Percentiles rank a stretch among this genome's conserved stretches.
Conservation (phyloP, 352 stramenopile genomes). For the Globisporangium iwayamae region DNA sequence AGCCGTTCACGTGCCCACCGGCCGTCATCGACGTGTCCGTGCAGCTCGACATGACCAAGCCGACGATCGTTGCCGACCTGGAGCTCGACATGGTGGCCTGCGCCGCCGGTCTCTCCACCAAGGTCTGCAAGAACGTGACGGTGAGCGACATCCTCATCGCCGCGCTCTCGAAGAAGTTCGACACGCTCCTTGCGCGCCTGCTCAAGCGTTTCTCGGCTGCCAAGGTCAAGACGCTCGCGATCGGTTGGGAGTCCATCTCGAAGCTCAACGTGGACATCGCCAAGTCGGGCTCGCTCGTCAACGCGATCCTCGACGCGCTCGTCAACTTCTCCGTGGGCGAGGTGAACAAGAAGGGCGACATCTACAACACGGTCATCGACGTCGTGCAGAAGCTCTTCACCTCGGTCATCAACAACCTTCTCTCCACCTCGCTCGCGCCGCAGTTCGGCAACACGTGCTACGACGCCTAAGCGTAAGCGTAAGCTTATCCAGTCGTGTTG, state of each 20-base stretch:
- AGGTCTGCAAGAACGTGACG: conserved; percentile 30
- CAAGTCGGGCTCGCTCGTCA: conserved; percentile 8
- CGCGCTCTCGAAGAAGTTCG: conserved; percentile 21
- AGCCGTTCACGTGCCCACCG: conserved; percentile 34
- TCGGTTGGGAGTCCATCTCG: conserved; percentile 30
- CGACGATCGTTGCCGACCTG: conserved; percentile 20
- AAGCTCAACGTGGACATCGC: conserved; percentile 11
- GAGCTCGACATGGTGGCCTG: conserved; percentile 16
- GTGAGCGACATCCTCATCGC: conserved; percentile 32
- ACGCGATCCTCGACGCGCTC: conserved; percentile 5
- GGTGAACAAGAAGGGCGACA: conserved; percentile 18
- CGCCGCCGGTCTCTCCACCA: conserved; percentile 15
- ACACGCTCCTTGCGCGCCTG: conserved; percentile 24
- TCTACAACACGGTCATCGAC: conserved; percentile 15
- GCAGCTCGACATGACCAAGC: conserved; percentile 23
- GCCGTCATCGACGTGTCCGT: conserved; percentile 28
- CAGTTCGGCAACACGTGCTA: conserved; percentile 14
- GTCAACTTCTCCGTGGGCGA: conserved; percentile 7
- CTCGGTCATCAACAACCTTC: conserved; percentile 14
- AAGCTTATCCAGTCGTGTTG: too few relatives aligned
- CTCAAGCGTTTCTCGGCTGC: conserved; percentile 40
- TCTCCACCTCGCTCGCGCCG: conserved; percentile 3
- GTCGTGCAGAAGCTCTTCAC: conserved; percentile 13
- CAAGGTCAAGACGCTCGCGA: conserved; percentile 26
- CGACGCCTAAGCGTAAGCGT: not conserved